Percentiles rank a stretch among this genome's conserved stretches.
Conservation (phyloP, 1,284 basidiomycete species). For the Tilletia walkeri region DNA sequence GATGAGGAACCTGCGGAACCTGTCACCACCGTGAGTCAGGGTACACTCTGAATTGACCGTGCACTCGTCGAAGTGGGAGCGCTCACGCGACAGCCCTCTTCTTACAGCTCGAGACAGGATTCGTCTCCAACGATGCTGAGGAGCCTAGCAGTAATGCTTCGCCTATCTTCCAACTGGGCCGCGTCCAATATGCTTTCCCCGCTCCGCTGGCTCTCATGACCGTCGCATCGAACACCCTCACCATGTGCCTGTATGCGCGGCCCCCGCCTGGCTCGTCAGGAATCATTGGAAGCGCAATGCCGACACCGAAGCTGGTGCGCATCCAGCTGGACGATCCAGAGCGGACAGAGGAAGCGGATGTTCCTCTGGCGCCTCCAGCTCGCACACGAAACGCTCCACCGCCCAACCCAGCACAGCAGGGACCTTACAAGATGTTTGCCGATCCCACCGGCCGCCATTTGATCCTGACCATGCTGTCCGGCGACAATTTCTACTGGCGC, state of each 20-base stretch:
- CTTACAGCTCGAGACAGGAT: conserved; percentile 43
- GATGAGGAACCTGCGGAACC: neutral
- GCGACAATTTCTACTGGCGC: conserved; percentile 83
- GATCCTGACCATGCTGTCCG: conserved; percentile 77
- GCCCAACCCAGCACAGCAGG: conserved; percentile 33
- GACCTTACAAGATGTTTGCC: conserved; percentile 40
- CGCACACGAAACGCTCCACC: conserved; percentile 36
- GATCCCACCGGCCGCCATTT: conserved; percentile 90
- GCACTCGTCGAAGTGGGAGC: neutral
- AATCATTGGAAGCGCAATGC: neutral
- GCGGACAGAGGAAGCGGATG: conserved; percentile 43
- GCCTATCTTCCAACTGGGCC: conserved; percentile 51
- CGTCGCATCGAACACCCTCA: conserved; percentile 49
- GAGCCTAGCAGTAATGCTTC: conserved; percentile 25
- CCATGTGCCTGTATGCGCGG: conserved; percentile 47
- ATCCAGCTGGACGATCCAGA: conserved; percentile 53
- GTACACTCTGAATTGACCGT: neutral
- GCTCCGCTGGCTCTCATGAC: conserved; percentile 46
- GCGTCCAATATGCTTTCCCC: conserved; percentile 53
- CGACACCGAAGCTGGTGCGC: conserved; percentile 43
- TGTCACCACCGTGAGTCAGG: conserved; percentile 6
- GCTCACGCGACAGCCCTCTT: neutral
- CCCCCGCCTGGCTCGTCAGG: conserved; percentile 24
- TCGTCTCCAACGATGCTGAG: conserved; percentile 31
- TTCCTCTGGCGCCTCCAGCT: conserved; percentile 40